A percentile compares a stretch with the other conserved stretches of the same genome.
Conservation (phyloP, 129 eudicot genomes). For the Artemisia annua region DNA sequence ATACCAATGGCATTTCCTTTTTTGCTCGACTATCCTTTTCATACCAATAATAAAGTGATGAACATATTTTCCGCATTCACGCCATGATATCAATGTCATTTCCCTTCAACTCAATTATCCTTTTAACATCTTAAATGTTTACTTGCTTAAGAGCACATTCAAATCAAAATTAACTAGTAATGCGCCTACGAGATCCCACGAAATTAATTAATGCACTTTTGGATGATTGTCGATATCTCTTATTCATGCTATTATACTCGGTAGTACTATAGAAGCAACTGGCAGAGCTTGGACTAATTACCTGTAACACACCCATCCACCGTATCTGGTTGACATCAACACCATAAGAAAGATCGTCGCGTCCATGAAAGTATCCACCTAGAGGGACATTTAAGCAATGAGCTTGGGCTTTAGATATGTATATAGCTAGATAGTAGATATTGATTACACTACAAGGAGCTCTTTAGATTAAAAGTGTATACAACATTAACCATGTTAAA, state of each 20-base stretch:
- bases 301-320: conserved; percentile 96
- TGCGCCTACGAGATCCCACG: neutral
- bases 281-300: conserved; percentile 16
- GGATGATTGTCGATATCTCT: too few relatives aligned
- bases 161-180: neutral
- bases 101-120: conserved; percentile 4
- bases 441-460: neutral
- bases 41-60: neutral
- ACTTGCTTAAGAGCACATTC: conserved; percentile 18
- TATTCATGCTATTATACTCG: too few relatives aligned
- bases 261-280: too few relatives aligned
- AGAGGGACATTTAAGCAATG: conserved; percentile 20
- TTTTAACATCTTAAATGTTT: neutral
- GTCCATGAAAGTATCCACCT: conserved; percentile 97
- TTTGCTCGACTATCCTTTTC: neutral
- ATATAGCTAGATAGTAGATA: neutral
- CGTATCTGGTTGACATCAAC: conserved; percentile 73
- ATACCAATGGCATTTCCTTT: too few relatives aligned
- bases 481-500: neutral
- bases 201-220: too few relatives aligned
- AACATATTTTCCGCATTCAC: conserved; percentile 6
- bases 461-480: neutral
- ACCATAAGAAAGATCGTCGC: conserved; percentile 65
- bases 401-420: neutral
- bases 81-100: conserved; percentile 1